Evolutionary conservation across 2,329 filamentous ascomycete species (phyloP).

Genomic region (Penicillium sp.): DNA sequence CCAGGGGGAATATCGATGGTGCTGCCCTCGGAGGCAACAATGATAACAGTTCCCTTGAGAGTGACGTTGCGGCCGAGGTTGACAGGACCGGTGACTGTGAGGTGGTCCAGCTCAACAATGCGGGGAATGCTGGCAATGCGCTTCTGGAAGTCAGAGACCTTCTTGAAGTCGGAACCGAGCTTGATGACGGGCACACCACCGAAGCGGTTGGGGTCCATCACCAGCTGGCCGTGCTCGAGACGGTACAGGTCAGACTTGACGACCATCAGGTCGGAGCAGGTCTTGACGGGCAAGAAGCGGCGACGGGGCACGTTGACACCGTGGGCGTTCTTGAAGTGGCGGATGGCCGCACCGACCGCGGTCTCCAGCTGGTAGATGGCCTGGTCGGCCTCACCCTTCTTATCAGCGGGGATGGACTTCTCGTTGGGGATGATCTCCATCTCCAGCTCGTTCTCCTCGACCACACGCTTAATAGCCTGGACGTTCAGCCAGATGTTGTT

Average conservation of each 20-base stretch:
- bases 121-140: constrained; percentile 52
- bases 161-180: constrained; percentile 99
- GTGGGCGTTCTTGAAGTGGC: constrained; percentile 97
- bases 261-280: constrained; percentile 97
- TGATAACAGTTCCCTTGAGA: constrained; percentile 96
- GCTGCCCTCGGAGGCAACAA: constrained; percentile 94
- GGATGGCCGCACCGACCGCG: constrained; percentile 95
- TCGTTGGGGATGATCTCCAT: constrained; percentile 99
- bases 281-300: constrained; percentile 99
- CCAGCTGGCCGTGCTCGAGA: constrained; percentile 94
- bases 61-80: constrained; percentile 95
- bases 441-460: constrained; percentile 96
- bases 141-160: constrained; percentile 76
- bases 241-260: constrained; percentile 99
- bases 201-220: constrained; percentile 95
- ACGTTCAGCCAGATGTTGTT: constrained; percentile 99
- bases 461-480: constrained; percentile 94
- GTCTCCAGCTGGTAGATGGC: constrained; percentile 98
- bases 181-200: constrained; percentile 97
- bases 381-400: constrained; percentile 98
- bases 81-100: constrained; percentile 96
- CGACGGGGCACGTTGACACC: constrained; percentile 97
- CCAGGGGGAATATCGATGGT: constrained; percentile 97
- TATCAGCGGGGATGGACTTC: constrained; percentile 97
- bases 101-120: constrained; percentile 61